Evolutionary conservation across 371 early-diverging fungal genomes (phyloP).

Genomic region (Batkoa obscura): DNA sequence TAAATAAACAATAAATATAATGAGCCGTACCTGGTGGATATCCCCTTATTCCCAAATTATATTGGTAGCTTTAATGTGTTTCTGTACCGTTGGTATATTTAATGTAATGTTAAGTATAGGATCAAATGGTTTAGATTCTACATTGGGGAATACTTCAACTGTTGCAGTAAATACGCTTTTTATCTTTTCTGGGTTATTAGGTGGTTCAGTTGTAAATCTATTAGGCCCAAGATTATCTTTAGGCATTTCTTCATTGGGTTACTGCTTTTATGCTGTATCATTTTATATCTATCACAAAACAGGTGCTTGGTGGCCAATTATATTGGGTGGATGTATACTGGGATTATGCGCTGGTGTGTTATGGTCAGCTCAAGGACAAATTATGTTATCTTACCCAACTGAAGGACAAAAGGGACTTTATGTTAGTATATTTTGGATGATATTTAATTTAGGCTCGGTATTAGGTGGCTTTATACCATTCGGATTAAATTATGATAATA

Average conservation of each 20-base stretch:
- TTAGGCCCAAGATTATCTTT: conserved; percentile 29
- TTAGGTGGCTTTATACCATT: conserved; percentile 52
- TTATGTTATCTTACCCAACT: conserved; percentile 46
- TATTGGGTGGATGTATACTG: conserved; percentile 33
- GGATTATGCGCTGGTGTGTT: conserved; percentile 38
- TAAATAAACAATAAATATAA: no score
- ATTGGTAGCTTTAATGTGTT: conserved; percentile 4
- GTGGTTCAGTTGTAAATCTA: conserved; percentile 34
- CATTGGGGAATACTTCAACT: conserved; percentile 38
- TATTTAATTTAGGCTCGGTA: conserved; percentile 59
- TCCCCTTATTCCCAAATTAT: not conserved
- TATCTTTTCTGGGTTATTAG: conserved; percentile 41
- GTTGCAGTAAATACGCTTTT: conserved; percentile 51
- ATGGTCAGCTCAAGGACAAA: conserved; percentile 46
- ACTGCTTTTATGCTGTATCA: conserved; percentile 30
- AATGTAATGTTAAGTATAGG: conserved; percentile 53
- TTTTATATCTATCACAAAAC: conserved; percentile 26
- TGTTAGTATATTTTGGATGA: conserved; percentile 57
- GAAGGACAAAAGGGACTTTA: conserved; percentile 49
- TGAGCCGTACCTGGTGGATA: no score
- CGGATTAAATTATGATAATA: conserved; percentile 23
- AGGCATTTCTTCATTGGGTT: conserved; percentile 27
- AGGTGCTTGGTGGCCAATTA: conserved; percentile 20
- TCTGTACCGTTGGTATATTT: conserved; percentile 45
- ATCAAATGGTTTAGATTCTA: conserved; percentile 45